phyloP scores from a whole-genome alignment of 345 rosid species.

The Arabis alpina region DNA sequence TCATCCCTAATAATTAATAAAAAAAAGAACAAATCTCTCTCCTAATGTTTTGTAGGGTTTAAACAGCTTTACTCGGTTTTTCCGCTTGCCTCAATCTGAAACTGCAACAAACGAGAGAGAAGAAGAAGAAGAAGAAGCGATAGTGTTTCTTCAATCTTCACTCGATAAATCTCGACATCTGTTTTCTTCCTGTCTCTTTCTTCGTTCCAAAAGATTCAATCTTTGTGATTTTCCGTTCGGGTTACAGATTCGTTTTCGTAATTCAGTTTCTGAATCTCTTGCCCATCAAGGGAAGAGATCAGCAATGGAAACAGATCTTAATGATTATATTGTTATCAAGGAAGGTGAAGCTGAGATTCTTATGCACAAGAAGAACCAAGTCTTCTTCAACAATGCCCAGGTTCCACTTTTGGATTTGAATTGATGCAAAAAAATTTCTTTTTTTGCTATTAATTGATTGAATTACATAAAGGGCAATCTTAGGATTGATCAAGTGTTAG shows the following conservation, averaged over 20 bases:
- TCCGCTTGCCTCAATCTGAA: slow-evolving; percentile 3
- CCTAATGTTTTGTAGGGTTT: slow-evolving; percentile 36
- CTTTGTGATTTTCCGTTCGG: slow-evolving; percentile 12
- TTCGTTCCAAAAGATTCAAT: neutral
- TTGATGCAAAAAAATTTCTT: slow-evolving; percentile 11
- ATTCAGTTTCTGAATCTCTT: slow-evolving; percentile 15
- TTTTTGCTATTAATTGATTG: slow-evolving; percentile 3
- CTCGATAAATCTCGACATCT: slow-evolving; percentile 27
- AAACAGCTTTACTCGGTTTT: slow-evolving; percentile 5
- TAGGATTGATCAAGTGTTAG: neutral
- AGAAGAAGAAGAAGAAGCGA: slow-evolving; percentile 13
- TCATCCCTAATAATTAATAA: neutral
- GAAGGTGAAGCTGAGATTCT: slow-evolving; percentile 99
- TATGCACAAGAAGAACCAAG: slow-evolving; percentile 91
- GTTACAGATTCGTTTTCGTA: slow-evolving; percentile 34
- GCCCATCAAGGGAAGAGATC: slow-evolving; percentile 26
- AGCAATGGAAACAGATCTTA: slow-evolving; percentile 57
- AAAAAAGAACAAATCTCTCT: neutral
- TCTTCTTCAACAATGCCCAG: slow-evolving; percentile 96
- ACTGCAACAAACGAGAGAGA: slow-evolving; percentile 5
- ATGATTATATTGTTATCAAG: slow-evolving; percentile 72
- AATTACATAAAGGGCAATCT: slow-evolving; percentile 24
- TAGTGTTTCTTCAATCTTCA: slow-evolving; percentile 27
- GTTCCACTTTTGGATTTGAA: slow-evolving; percentile 40
- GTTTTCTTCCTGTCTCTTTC: neutral